Evolutionary conservation across 2,329 filamentous ascomycete species (phyloP), one percentile per base, ranked within the genome.

Genomic region (Fusarium setosum): DNA sequence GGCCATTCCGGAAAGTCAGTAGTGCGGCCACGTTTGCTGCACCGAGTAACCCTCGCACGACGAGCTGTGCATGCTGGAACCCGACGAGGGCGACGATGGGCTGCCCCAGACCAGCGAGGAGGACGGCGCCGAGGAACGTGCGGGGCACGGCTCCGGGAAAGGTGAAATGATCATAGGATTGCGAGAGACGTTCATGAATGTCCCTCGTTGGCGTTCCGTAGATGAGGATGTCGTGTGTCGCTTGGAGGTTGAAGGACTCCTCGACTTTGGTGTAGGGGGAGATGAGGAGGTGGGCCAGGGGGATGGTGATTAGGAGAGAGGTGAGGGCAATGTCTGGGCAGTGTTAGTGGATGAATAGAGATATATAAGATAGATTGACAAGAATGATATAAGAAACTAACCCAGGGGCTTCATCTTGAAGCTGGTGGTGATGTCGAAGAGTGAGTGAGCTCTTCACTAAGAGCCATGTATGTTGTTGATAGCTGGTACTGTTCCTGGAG

Each of bases 231-330:
- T 99, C 96, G 78, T 98, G 96, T 4, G 90, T 87, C 6, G 96
- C 96, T 77, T 99, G 96, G 59, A 98, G 88, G 77, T 97, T 97
- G 86, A 99, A 98, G 1, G 95, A 98, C 79, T 99, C 96, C 78
- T 99, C 96, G 60, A 99, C 96, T 78, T 99, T 99, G 57, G 94
- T 97, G 81, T 96, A 95, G 1, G 96, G 96, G 11, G 94, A 88
- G 21, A 89, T 76, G 62, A 88, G 73, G 55, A 97, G 87, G 77
- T 97, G 92, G 54, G 91, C 55, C 3, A 83, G 76, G 2, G 92
- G 91, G 58, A 94, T 82, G 48, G 89, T 78, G 65, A 89, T 73
- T 59, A 80, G 73, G 41, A 78, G 65, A 21, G 65, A 52, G 26
- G 67, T 62, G 42, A 74, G 59, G 35, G 66, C 31, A 15, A 64